Evolutionary conservation across 768 basidiomycete genomes (phyloP).

Genomic region (Punctularia strigosozonata): DNA sequence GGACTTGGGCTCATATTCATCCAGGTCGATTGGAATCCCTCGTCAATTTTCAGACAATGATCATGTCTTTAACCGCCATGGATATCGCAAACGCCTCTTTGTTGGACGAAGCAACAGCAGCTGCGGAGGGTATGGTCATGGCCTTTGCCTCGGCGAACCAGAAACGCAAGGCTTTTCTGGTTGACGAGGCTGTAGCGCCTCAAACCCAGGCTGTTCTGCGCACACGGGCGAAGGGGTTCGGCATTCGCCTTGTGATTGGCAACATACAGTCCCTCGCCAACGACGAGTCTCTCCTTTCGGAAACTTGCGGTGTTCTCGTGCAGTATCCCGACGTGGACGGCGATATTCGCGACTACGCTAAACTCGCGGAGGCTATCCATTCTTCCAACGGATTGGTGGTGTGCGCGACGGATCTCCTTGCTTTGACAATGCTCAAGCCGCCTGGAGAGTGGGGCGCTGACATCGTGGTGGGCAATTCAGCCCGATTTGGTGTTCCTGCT

Average conservation of each 20-base stretch:
- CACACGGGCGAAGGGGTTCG: conserved; percentile 90
- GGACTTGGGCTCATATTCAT: conserved; percentile 2
- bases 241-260: conserved; percentile 68
- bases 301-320: conserved; percentile 79
- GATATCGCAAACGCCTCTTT: conserved; percentile 94
- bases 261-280: conserved; percentile 40
- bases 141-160: conserved; percentile 55
- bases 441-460: conserved; percentile 99
- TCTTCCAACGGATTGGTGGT: conserved; percentile 68
- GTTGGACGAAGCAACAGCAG: conserved; percentile 90
- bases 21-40: conserved; percentile 90
- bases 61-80: conserved; percentile 88
- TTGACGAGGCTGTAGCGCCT: conserved; percentile 72
- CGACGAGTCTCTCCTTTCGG: conserved; percentile 39
- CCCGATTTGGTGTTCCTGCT: conserved; percentile 90
- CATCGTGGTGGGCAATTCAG: conserved; percentile 89
- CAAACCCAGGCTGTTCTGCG: conserved; percentile 86
- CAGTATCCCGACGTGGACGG: conserved; percentile 95
- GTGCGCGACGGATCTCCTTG: conserved; percentile 86
- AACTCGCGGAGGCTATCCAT: conserved; percentile 60
- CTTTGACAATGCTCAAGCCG: conserved; percentile 84
- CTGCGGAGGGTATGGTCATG: conserved; percentile 97
- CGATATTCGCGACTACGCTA: conserved; percentile 58
- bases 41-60: conserved; percentile 95
- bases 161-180: conserved; percentile 76